A percentile compares a stretch with the other conserved stretches of the same genome.
These are phyloP conservation scores for Fomitopsis pulvina DNA, from an alignment of 768 basidiomycete species.

Conservation along the genomic window DNA sequence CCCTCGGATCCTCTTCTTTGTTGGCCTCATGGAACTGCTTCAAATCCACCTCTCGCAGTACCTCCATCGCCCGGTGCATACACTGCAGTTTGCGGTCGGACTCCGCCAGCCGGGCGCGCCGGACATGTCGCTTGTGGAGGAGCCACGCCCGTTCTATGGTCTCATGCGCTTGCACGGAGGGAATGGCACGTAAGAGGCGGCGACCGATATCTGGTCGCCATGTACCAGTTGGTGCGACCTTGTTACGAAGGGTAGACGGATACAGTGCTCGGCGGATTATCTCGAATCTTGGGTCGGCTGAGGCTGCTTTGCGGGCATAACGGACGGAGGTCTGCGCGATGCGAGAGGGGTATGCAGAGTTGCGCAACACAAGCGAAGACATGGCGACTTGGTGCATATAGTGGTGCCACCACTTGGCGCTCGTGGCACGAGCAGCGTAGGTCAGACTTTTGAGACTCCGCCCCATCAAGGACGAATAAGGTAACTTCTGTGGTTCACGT, in stretches of 20 bases:
- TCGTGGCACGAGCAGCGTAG: background rate
- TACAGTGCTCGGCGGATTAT: constrained; percentile 76
- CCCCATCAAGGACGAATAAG: too few species aligned
- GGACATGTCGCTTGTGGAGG: constrained; percentile 68
- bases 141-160: constrained; percentile 91
- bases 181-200: constrained; percentile 78
- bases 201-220: constrained; percentile 78
- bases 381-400: constrained; percentile 23
- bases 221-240: constrained; percentile 69
- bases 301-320: constrained; percentile 33
- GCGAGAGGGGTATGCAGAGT: constrained; percentile 27
- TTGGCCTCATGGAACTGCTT: constrained; percentile 66
- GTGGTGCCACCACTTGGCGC: background rate
- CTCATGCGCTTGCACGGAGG: constrained; percentile 83
- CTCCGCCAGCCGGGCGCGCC: constrained; percentile 64
- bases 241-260: constrained; percentile 66
- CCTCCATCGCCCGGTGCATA: constrained; percentile 84
- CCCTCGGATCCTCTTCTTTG: constrained; percentile 67
- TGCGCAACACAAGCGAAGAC: constrained; percentile 32
- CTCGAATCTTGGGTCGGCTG: constrained; percentile 57
- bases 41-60: constrained; percentile 52
- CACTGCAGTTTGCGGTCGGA: constrained; percentile 69
- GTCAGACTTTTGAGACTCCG: background rate
- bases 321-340: constrained; percentile 31
- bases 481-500: too few species aligned